These are phyloP conservation scores for Erodium maritimum DNA, from an alignment of 345 rosid genomes.

Conservation along the genomic window DNA sequence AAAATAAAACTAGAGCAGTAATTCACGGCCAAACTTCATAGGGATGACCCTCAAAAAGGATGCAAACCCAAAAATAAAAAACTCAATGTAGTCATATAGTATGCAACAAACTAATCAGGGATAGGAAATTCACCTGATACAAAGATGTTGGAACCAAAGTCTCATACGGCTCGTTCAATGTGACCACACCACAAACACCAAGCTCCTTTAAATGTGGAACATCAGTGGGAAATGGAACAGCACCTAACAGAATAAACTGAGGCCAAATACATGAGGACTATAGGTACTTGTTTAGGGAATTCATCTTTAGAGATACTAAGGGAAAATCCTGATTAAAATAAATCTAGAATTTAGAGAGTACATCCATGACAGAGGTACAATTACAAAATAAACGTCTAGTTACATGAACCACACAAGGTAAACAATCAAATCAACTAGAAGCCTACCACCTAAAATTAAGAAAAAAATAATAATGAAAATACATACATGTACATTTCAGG, in stretches of 20 bases:
- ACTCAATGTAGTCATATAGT: not conserved
- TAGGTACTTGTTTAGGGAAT: not conserved
- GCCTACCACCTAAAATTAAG: not conserved
- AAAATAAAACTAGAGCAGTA: too few species aligned
- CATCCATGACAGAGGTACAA: not conserved
- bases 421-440: too few species aligned
- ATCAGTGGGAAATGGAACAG: constrained; percentile 71
- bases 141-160: constrained; percentile 76
- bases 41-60: too few species aligned
- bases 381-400: too few species aligned
- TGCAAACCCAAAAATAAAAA: not conserved
- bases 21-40: too few species aligned
- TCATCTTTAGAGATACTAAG: not conserved
- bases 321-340: too few species aligned
- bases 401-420: not conserved
- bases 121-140: constrained; percentile 35
- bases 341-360: not conserved
- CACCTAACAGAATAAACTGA: constrained; percentile 67
- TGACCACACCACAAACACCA: constrained; percentile 69
- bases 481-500: not conserved
- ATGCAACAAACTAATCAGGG: not conserved
- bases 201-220: constrained; percentile 58
- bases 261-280: constrained; percentile 7
- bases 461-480: not conserved
- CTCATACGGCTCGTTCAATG: constrained; percentile 71